phyloP scores from a whole-genome alignment of 768 basidiomycete species.

The Naganishia antarctica region DNA sequence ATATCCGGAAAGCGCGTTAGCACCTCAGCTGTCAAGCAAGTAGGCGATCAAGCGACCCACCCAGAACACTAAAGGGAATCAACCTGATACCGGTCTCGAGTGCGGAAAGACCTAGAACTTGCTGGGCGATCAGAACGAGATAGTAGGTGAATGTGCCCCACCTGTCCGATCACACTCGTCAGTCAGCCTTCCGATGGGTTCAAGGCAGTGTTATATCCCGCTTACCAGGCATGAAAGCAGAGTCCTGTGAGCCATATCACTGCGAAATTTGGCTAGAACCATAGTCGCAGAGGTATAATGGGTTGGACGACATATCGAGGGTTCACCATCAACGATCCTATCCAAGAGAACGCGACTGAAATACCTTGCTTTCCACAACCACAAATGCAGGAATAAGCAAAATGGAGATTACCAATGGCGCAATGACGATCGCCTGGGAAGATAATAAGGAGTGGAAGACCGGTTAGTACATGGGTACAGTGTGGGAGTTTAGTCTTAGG shows the following conservation, averaged over 20 bases:
- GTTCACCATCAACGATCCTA: no score
- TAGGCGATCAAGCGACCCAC: neutral
- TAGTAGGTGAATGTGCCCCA: constrained; percentile 3
- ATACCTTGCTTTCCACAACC: neutral
- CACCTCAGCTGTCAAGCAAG: neutral
- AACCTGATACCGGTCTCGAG: neutral
- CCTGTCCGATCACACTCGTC: neutral
- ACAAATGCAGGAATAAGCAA: neutral
- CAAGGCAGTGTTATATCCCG: neutral
- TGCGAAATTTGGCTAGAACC: neutral
- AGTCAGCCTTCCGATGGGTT: no score
- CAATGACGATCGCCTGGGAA: constrained; percentile 2
- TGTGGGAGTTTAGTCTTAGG: no score
- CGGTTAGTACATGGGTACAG: no score
- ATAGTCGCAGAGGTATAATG: neutral
- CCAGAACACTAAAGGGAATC: neutral
- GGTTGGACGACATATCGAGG: no score
- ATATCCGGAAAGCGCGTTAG: neutral
- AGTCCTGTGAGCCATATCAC: neutral
- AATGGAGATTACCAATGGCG: neutral
- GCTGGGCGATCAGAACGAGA: neutral
- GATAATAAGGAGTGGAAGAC: no score
- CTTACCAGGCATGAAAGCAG: neutral
- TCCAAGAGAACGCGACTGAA: no score
- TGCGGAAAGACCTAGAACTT: neutral